Percentiles rank a stretch among this genome's conserved stretches.
phyloP scores from a whole-genome alignment of 768 basidiomycete genomes.

The Termitomyces sp. region DNA sequence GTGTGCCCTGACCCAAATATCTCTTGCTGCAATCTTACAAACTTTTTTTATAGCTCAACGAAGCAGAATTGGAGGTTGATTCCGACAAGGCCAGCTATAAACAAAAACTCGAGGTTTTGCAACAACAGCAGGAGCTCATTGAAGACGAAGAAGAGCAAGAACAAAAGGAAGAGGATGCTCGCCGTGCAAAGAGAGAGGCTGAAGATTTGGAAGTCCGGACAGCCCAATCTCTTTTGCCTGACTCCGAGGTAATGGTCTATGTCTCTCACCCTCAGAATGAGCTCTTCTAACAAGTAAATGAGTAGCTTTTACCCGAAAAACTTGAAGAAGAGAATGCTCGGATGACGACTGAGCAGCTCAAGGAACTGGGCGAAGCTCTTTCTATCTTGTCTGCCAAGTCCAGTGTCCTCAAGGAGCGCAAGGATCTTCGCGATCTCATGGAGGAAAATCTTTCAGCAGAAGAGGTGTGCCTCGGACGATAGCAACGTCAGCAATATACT shows the following conservation, averaged over 20 bases:
- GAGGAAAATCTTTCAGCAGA: slow-evolving; percentile 89
- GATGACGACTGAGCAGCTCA: slow-evolving; percentile 95
- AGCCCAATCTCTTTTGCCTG: slow-evolving; percentile 82
- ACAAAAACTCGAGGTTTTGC: slow-evolving; percentile 96
- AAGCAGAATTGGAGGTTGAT: slow-evolving; percentile 95
- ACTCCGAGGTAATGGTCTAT: slow-evolving; percentile 66
- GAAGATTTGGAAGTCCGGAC: slow-evolving; percentile 76
- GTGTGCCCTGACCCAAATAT: slow-evolving; percentile 40
- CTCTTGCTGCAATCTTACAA: neutral
- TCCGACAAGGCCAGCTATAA: slow-evolving; percentile 94
- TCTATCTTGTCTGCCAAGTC: slow-evolving; percentile 91
- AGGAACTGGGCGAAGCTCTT: slow-evolving; percentile 89
- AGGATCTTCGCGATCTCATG: slow-evolving; percentile 88
- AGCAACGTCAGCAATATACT: slow-evolving; percentile 1
- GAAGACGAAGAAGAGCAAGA: slow-evolving; percentile 99
- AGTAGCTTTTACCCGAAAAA: slow-evolving; percentile 61
- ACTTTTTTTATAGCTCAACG: slow-evolving; percentile 66
- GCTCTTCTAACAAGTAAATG: neutral
- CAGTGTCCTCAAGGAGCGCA: slow-evolving; percentile 92
- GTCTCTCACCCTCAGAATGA: neutral
- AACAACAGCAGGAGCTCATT: slow-evolving; percentile 98
- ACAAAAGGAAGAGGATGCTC: slow-evolving; percentile 90
- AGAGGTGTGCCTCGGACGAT: slow-evolving; percentile 48
- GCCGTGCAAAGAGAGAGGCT: slow-evolving; percentile 77
- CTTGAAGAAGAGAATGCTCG: slow-evolving; percentile 71